These are phyloP conservation scores for Metschnikowia borealis DNA, from an alignment of 805 yeast genomes.

Conservation along the genomic window DNA sequence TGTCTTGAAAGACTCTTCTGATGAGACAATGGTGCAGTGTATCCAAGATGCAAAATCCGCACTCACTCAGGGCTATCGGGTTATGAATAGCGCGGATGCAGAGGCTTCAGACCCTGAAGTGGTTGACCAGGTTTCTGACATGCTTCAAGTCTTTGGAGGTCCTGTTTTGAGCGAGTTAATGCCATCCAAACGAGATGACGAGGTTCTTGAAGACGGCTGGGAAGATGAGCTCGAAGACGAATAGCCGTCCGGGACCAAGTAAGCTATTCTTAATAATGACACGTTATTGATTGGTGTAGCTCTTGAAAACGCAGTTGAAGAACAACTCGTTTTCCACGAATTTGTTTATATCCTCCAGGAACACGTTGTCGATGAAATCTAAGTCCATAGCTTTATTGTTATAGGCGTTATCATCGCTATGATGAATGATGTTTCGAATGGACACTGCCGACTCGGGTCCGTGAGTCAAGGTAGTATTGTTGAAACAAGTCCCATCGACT, in stretches of 20 bases:
- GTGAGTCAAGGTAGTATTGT: not conserved
- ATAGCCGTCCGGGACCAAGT: not conserved
- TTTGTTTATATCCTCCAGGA: slow-evolving; percentile 1
- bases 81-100: slow-evolving; percentile 32
- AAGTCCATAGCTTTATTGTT: not conserved
- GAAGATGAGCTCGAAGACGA: slow-evolving; percentile 48
- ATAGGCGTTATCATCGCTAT: not conserved
- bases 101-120: slow-evolving; percentile 58
- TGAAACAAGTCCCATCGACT: not conserved
- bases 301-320: slow-evolving; percentile 1
- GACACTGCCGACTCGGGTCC: slow-evolving; percentile 5
- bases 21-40: slow-evolving; percentile 26
- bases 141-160: slow-evolving; percentile 61
- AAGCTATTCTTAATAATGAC: slow-evolving; percentile 17
- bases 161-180: slow-evolving; percentile 42
- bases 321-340: slow-evolving; percentile 6
- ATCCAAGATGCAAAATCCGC: slow-evolving; percentile 41
- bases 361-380: not conserved
- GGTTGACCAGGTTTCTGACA: slow-evolving; percentile 45
- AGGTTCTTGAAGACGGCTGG: slow-evolving; percentile 42
- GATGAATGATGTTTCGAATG: slow-evolving; percentile 9
- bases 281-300: not conserved
- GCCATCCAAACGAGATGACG: slow-evolving; percentile 30
- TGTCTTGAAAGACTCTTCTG: slow-evolving; percentile 16
- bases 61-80: slow-evolving; percentile 43